Base-by-base conservation (phyloP, 2,329 filamentous ascomycete genomes). In the Aspergillus fumigatus region DNA sequence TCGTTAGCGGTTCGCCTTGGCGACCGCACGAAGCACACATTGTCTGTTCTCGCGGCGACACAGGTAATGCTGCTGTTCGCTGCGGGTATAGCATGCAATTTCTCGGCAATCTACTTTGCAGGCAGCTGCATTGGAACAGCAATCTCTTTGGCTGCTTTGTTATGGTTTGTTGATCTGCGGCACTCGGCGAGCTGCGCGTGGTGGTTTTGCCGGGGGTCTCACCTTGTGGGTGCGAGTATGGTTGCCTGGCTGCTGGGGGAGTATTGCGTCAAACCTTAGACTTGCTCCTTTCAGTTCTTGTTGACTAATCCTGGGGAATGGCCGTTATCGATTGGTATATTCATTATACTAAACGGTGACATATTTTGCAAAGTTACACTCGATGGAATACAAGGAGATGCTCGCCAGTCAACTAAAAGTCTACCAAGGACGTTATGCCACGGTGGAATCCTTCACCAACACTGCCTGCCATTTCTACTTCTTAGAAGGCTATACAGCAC, bases 1-100 rank as follows among this genome's bases (percentile, higher is more conserved):
- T 90, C 87, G 67, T 94, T 95, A 64, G 91, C 89, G 1, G 78
- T 95, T 2, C 51, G 26, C n/a, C 47, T 56, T 26, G 53, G 53
- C 3, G 48, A 23, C 2, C n/a, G 21, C n/a, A 47, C 52, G n/a
- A 51, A 21, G 41, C 41, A 21, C 8, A 9, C 14, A 21, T 21
- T 19, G 41, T 51, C 58, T 2, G 38, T 54, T 14, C n/a, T 58
- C 29, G 53, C 55, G 3, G 38, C 23, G 7, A 11, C 29, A 11
- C 52, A 55, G 47, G 40, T 55, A 17, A 38, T 6, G 8, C 45
- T 59, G 4, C 47, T 59, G 32, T 23, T 52, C 4, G 40, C 17
- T 3, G 32, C 48, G 3, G 55, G 50, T 10, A 38, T 53, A 2
- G 25, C 45, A 10, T 50, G 50, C 35, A 10, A 23, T 2, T 60